These are phyloP conservation scores for Phytophthora vignae DNA, from an alignment of 352 stramenopile species.

Conservation along the genomic window DNA sequence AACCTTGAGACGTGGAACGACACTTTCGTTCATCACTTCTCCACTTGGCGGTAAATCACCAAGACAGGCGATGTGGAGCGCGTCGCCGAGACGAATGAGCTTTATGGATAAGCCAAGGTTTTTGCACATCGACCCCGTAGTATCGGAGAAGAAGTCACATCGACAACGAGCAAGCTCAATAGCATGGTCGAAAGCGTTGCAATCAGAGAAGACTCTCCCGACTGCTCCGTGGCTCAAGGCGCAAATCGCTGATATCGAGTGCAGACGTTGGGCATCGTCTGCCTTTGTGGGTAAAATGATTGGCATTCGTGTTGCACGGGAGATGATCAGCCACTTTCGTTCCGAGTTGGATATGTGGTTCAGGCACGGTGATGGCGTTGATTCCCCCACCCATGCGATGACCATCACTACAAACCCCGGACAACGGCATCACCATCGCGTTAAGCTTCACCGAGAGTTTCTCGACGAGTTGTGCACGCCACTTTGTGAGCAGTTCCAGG, in stretches of 20 bases:
- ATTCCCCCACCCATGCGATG: conserved; percentile 19
- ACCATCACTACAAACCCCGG: conserved; percentile 16
- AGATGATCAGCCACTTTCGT: conserved; percentile 90
- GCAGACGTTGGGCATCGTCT: conserved; percentile 83
- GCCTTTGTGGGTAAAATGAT: conserved; percentile 91
- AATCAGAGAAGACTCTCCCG: conserved; percentile 45
- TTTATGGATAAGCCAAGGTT: conserved; percentile 49
- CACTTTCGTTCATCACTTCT: conserved; percentile 32
- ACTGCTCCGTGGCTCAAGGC: conserved; percentile 75
- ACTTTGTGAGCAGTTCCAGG: conserved; percentile 80
- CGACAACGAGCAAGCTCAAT: conserved; percentile 54
- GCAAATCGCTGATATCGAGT: conserved; percentile 89
- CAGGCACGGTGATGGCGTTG: conserved; percentile 31
- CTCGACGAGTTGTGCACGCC: conserved; percentile 78
- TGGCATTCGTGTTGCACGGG: conserved; percentile 79
- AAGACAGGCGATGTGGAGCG: conserved; percentile 36
- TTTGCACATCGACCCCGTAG: conserved; percentile 19
- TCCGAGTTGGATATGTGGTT: conserved; percentile 61
- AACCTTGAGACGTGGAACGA: conserved; percentile 27
- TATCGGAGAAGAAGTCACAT: conserved; percentile 29
- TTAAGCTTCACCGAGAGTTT: conserved; percentile 67
- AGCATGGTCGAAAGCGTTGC: conserved; percentile 50
- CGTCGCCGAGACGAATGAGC: conserved; percentile 70
- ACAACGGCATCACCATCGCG: conserved; percentile 30
- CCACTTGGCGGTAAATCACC: conserved; percentile 21